phyloP scores from a whole-genome alignment of 257 asterid species.

The Pogostemon cablin region DNA sequence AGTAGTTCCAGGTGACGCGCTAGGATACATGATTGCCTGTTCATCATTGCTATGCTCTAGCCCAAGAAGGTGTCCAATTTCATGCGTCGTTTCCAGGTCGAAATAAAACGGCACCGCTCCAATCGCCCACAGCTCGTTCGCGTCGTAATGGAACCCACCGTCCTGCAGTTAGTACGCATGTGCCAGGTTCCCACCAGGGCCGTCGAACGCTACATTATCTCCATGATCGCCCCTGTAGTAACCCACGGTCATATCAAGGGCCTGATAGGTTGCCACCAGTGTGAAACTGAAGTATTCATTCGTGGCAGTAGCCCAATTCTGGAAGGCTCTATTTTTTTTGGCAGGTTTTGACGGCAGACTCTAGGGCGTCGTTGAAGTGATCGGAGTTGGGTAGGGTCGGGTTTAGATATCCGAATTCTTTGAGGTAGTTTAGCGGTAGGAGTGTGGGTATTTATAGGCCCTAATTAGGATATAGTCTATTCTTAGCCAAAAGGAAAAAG shows the following conservation, averaged over 20 bases:
- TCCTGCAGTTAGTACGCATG: slow-evolving; percentile 38
- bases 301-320: slow-evolving; percentile 31
- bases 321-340: slow-evolving; percentile 39
- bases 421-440: slow-evolving; percentile 32
- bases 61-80: slow-evolving; percentile 32
- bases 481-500: no score
- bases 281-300: slow-evolving; percentile 33
- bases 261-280: background rate
- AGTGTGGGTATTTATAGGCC: slow-evolving; percentile 28
- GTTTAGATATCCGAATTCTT: slow-evolving; percentile 39
- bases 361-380: slow-evolving; percentile 33
- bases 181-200: slow-evolving; percentile 39
- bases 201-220: slow-evolving; percentile 43
- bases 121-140: slow-evolving; percentile 29
- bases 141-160: slow-evolving; percentile 42
- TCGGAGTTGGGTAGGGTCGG: slow-evolving; percentile 22
- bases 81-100: slow-evolving; percentile 25
- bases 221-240: slow-evolving; percentile 32
- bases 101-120: background rate
- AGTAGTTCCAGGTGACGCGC: background rate
- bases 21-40: slow-evolving; percentile 22
- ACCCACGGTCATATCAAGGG: slow-evolving; percentile 33
- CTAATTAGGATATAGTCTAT: no score
- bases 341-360: slow-evolving; percentile 37
- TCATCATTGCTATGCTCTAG: background rate